Percentiles rank a stretch among this genome's conserved stretches.
These are phyloP conservation scores for Chaetoscypha palmicola DNA, from an alignment of 2,329 filamentous ascomycete species.

Conservation along the genomic window DNA sequence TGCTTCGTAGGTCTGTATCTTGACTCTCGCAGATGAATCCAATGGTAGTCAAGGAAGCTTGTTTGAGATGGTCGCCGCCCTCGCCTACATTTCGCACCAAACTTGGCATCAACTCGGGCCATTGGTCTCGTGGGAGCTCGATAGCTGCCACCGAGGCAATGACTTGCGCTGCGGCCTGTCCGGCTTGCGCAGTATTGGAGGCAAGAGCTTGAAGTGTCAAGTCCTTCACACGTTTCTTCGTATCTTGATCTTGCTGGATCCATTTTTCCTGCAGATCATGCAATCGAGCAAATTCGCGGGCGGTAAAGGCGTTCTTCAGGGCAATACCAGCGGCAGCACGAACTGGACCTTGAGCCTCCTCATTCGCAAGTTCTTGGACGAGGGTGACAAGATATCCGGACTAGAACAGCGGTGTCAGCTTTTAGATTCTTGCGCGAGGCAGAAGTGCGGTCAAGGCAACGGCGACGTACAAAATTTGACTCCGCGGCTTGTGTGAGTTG, in stretches of 20 bases:
- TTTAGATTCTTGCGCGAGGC: conserved; percentile 14
- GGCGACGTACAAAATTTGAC: conserved; percentile 77
- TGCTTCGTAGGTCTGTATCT: conserved; percentile 75
- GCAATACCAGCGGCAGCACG: conserved; percentile 92
- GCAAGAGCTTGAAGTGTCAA: conserved; percentile 81
- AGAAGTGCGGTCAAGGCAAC: conserved; percentile 27
- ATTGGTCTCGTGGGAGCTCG: conserved; percentile 87
- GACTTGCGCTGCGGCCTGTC: conserved; percentile 87
- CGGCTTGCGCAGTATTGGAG: conserved; percentile 73
- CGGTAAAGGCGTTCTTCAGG: conserved; percentile 96
- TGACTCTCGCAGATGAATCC: conserved; percentile 98
- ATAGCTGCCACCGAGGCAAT: conserved; percentile 91
- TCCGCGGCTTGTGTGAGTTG: conserved; percentile 90
- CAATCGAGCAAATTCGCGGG: conserved; percentile 80
- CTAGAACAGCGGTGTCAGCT: conserved; percentile 41
- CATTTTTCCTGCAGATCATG: conserved; percentile 91
- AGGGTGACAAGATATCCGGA: conserved; percentile 88
- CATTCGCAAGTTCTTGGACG: conserved; percentile 90
- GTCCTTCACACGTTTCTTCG: conserved; percentile 83
- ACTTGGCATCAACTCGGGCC: conserved; percentile 81
- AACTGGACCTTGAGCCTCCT: conserved; percentile 73
- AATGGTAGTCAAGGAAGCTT: conserved; percentile 90
- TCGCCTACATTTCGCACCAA: conserved; percentile 90
- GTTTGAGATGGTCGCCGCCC: conserved; percentile 82
- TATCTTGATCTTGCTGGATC: conserved; percentile 73